Base-by-base conservation (phyloP, 306 rosid species). In the Calophaca sinica region DNA sequence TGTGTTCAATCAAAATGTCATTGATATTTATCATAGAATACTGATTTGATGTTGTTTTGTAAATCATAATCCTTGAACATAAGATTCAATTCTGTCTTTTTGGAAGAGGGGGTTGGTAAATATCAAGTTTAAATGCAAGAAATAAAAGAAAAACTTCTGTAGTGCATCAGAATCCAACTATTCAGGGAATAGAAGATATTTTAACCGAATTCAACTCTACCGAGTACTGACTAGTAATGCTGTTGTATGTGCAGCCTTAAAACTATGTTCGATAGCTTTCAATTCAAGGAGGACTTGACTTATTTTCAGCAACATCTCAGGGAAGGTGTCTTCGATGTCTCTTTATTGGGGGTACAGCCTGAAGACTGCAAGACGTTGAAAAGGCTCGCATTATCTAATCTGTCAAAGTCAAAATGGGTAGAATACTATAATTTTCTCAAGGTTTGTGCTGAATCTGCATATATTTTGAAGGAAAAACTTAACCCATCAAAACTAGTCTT, bases 301-400 rank as follows among this genome's bases (percentile, higher is more conserved):
- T 87, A 89, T 83, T 87, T 90, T 84, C 99, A 96, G 86, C 89
- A 90, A 82, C 88, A 92, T 75, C 96, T 96, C 1, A 70, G 73
- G 51, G 91, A 90, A 86, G 98, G 99, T 15, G 84, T 92, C 80
- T 86, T 92, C 46, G 96, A 90, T 62, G 59, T 76, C 63, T 90
- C 99, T 80, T 71, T 84, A 70, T 49, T 35, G 0, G 92, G 85
- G 76, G 72, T 49, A 58, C 89, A 89, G 70, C 72, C 86, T 9
- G 98, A 92, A 84, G 99, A 90, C 74, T 89, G 92, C 86, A 87
- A 84, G 89, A 84, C 80, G 8, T 80, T 90, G 76, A 87, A 86
- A 80, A 85, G 88, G 79, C 91, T 92, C 76, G 96, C 85, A n/a
- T 73, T 92, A 41, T 80, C 74, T 77, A 86, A 82, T 64, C 70